A percentile compares a stretch with the other conserved stretches of the same genome.
Conservation (phyloP, 257 asterid genomes). For the Paulownia fortunei region DNA sequence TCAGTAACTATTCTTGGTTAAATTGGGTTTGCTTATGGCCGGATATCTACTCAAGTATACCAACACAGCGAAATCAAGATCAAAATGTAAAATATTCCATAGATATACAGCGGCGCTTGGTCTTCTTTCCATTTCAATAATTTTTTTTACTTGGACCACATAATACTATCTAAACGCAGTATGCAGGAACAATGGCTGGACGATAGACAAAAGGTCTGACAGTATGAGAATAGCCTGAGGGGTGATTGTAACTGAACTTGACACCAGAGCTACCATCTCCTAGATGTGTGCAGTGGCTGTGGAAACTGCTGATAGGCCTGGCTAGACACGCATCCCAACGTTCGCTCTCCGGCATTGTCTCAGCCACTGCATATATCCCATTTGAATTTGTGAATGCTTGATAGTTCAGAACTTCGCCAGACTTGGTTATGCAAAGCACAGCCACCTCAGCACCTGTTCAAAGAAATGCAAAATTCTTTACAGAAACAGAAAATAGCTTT, state of each 20-base stretch:
- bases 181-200: conserved; percentile 65
- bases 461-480: neutral
- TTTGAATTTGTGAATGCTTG: conserved; percentile 85
- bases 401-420: conserved; percentile 89
- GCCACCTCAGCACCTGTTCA: conserved; percentile 94
- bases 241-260: conserved; percentile 77
- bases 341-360: conserved; percentile 94
- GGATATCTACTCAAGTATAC: too few relatives aligned
- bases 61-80: neutral
- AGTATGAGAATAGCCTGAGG: conserved; percentile 78
- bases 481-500: conserved; percentile 2
- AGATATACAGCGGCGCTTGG: neutral
- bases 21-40: too few relatives aligned
- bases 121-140: neutral
- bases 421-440: conserved; percentile 92
- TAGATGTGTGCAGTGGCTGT: conserved; percentile 68
- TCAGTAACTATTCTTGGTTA: too few relatives aligned
- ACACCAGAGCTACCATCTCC: conserved; percentile 66
- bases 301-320: conserved; percentile 90
- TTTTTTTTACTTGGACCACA: neutral
- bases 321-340: conserved; percentile 94
- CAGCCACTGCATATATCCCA: conserved; percentile 85
- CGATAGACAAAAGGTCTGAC: conserved; percentile 83
- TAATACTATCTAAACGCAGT: conserved; percentile 52
- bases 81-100: neutral